These are phyloP conservation scores for Coemansia sp. DNA, from an alignment of 192 early-diverging fungal species.

Conservation along the genomic window DNA sequence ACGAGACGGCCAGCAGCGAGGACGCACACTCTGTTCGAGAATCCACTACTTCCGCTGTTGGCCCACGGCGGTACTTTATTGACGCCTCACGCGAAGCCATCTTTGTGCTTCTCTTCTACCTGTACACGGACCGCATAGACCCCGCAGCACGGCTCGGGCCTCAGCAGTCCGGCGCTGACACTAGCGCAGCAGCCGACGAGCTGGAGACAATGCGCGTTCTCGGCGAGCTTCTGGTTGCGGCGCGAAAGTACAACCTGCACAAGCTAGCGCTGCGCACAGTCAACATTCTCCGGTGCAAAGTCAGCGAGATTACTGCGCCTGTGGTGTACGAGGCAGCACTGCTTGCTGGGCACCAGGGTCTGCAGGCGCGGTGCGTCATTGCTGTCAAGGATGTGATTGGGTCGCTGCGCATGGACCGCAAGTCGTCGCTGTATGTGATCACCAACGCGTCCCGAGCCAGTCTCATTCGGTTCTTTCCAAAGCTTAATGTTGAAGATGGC, in stretches of 20 bases:
- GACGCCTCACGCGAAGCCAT: constrained; percentile 57
- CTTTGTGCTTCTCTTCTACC: constrained; percentile 64
- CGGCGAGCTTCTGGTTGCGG: constrained; percentile 62
- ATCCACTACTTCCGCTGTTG: constrained; percentile 2
- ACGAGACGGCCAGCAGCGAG: constrained; percentile 19
- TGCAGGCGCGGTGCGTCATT: constrained; percentile 57
- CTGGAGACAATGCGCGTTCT: constrained; percentile 48
- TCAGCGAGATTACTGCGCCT: constrained; percentile 63
- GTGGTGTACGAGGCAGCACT: constrained; percentile 68
- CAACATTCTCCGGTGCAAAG: constrained; percentile 63
- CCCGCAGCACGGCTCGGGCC: constrained; percentile 68
- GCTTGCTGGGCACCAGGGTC: constrained; percentile 64
- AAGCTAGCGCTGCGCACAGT: constrained; percentile 59
- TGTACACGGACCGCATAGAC: constrained; percentile 68
- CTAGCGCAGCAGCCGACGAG: constrained; percentile 27
- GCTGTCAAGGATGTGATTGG: constrained; percentile 33
- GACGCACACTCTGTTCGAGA: constrained; percentile 11
- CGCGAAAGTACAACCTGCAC: constrained; percentile 65
- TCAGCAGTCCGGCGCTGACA: constrained; percentile 30
- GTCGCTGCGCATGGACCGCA: constrained; percentile 27
- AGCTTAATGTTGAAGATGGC: constrained; percentile 18
- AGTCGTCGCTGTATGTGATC: constrained; percentile 43
- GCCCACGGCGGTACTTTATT: constrained; percentile 34
- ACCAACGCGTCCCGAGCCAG: constrained; percentile 30
- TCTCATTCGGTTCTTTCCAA: constrained; percentile 43